Percentiles rank a stretch among this genome's conserved stretches.
Conservation (phyloP, 116 monocot genomes). For the Iris pallida region DNA sequence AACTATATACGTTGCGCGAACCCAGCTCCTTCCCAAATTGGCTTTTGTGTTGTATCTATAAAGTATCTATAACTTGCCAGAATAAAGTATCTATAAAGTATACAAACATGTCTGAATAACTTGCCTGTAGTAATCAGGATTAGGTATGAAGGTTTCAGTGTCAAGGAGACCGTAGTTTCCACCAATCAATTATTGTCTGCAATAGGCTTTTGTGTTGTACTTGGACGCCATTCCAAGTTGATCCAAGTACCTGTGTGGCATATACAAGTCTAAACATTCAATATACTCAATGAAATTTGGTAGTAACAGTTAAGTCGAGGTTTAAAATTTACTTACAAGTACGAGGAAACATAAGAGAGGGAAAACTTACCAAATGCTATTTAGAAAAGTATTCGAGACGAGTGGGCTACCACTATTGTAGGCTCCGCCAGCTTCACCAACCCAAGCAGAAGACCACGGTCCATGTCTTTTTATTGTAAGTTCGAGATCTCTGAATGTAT, state of each 20-base stretch:
- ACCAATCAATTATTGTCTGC: slow-evolving; percentile 77
- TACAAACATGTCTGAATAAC: too few relatives aligned
- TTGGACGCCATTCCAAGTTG: slow-evolving; percentile 79
- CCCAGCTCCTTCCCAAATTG: too few relatives aligned
- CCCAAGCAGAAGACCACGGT: slow-evolving; percentile 81
- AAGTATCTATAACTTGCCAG: too few relatives aligned
- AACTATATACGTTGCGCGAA: too few relatives aligned
- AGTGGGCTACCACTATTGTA: slow-evolving; percentile 40
- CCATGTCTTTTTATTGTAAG: slow-evolving; percentile 52
- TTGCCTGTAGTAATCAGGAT: slow-evolving; percentile 96
- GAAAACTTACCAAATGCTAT: slow-evolving; percentile 71
- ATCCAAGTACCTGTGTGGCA: slow-evolving; percentile 68
- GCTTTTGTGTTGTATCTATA: too few relatives aligned
- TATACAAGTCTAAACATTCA: neutral
- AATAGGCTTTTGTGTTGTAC: slow-evolving; percentile 63
- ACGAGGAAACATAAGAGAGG: neutral
- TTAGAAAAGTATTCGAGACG: slow-evolving; percentile 48
- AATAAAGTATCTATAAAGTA: too few relatives aligned
- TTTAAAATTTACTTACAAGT: neutral
- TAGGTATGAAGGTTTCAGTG: slow-evolving; percentile 60
- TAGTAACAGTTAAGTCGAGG: neutral
- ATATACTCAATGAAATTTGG: neutral
- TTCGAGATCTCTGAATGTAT: slow-evolving; percentile 52
- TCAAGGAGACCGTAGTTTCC: slow-evolving; percentile 93
- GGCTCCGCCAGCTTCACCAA: slow-evolving; percentile 57